Percentiles rank a stretch among this genome's conserved stretches.
phyloP scores from a whole-genome alignment of 306 rosid species.

The Cicer chorassanicum region DNA sequence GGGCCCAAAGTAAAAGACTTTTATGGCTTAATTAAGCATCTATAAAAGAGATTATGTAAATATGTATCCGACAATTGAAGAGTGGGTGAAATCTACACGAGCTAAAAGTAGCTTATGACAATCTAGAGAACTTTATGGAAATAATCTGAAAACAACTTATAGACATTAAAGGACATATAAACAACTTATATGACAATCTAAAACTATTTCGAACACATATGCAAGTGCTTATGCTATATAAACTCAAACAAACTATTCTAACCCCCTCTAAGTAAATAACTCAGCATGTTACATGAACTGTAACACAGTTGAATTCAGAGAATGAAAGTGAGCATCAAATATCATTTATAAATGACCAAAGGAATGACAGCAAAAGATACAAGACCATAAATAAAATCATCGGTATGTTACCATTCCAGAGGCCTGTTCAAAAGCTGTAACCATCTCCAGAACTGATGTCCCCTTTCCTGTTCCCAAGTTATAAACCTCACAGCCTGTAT shows the following conservation, averaged over 20 bases:
- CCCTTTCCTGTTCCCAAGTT: constrained; percentile 99
- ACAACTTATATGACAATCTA: background rate
- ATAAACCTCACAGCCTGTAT: constrained; percentile 86
- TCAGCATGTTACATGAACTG: background rate
- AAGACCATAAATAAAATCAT: constrained; percentile 26
- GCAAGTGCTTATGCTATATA: background rate
- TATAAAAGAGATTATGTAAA: too few species aligned
- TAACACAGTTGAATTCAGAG: background rate
- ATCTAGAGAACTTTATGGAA: background rate
- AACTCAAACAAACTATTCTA: background rate
- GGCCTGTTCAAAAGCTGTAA: constrained; percentile 87
- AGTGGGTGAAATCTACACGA: too few species aligned
- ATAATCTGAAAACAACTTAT: background rate
- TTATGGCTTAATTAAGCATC: background rate
- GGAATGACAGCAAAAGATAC: background rate
- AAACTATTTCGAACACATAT: background rate
- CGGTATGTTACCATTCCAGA: constrained; percentile 73
- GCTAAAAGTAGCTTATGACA: too few species aligned
- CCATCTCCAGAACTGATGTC: constrained; percentile 96
- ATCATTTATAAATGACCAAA: background rate
- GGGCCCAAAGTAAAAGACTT: background rate
- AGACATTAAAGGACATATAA: background rate
- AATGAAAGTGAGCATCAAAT: background rate
- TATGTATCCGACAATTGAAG: too few species aligned
- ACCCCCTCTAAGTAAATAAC: background rate